These are phyloP conservation scores for Thermomyces lanuginosus DNA, from an alignment of 2,329 filamentous ascomycete genomes.

Conservation along the genomic window DNA sequence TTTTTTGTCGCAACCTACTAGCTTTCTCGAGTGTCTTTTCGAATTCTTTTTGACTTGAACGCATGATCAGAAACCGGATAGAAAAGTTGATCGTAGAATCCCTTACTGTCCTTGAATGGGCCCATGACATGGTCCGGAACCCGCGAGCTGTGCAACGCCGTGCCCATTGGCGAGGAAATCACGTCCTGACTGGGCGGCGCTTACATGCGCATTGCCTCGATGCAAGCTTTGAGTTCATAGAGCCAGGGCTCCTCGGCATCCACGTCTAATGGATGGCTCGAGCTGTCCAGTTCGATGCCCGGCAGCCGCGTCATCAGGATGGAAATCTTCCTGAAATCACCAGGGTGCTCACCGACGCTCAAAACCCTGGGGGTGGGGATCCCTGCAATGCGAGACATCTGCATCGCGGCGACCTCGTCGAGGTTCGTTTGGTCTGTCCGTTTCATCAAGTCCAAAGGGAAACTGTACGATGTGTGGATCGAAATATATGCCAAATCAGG, in stretches of 20 bases:
- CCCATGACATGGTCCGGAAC: conserved; percentile 19
- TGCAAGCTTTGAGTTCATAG: conserved; percentile 18
- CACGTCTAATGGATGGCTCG: conserved; percentile 11
- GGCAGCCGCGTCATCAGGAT: conserved; percentile 29
- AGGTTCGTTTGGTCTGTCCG: conserved; percentile 21
- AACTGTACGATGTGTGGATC: conserved; percentile 16
- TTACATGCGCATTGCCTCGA: conserved; percentile 22
- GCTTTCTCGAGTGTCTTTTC: conserved; percentile 11
- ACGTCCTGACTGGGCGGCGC: conserved; percentile 9
- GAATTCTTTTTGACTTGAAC: conserved; percentile 15
- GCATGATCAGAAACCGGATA: conserved; percentile 11
- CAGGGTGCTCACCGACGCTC: conserved; percentile 17
- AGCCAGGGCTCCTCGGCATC: conserved; percentile 18
- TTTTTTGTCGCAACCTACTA: conserved; percentile 6
- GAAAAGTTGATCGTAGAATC: conserved; percentile 16
- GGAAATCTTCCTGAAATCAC: conserved; percentile 13
- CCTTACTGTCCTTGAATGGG: conserved; percentile 13
- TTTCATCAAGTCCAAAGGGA: conserved; percentile 26
- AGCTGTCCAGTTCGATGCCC: conserved; percentile 17
- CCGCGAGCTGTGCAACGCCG: conserved; percentile 14
- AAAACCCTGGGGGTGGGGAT: conserved; percentile 21
- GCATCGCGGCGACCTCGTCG: conserved; percentile 21
- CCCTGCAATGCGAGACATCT: conserved; percentile 19
- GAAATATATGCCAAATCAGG: conserved; percentile 12
- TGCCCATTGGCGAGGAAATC: conserved; percentile 19